A percentile compares a stretch with the other conserved stretches of the same genome.
These are phyloP conservation scores for Cercospora sesami DNA, from an alignment of 2,329 filamentous ascomycete genomes.

Conservation along the genomic window DNA sequence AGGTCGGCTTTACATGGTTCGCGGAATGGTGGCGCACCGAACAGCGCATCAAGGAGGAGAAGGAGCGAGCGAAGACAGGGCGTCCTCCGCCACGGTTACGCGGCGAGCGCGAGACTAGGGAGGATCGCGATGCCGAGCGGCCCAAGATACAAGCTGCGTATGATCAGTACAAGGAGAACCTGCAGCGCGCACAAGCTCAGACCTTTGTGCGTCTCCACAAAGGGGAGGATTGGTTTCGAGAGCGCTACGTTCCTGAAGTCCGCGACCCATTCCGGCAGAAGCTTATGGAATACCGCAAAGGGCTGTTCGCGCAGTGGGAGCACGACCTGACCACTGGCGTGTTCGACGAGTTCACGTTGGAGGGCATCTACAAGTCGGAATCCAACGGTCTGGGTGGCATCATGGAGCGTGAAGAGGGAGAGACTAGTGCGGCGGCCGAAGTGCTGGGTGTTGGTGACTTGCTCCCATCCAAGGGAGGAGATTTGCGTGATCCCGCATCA, in stretches of 20 bases:
- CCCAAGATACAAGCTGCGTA: slow-evolving; percentile 72
- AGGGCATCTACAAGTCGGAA: slow-evolving; percentile 91
- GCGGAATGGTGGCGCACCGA: slow-evolving; percentile 85
- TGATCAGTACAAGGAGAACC: slow-evolving; percentile 64
- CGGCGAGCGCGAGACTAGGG: slow-evolving; percentile 64
- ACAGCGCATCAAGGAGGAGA: slow-evolving; percentile 79
- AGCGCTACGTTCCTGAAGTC: slow-evolving; percentile 85
- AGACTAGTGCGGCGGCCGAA: slow-evolving; percentile 86
- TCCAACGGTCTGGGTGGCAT: slow-evolving; percentile 82
- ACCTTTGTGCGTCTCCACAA: slow-evolving; percentile 90
- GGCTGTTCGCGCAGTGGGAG: slow-evolving; percentile 83
- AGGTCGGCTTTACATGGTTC: slow-evolving; percentile 83
- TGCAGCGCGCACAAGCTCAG: slow-evolving; percentile 64
- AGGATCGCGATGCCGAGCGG: slow-evolving; percentile 77
- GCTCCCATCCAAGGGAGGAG: slow-evolving; percentile 77
- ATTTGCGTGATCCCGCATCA: slow-evolving; percentile 84
- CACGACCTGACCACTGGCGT: slow-evolving; percentile 78
- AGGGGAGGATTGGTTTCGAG: slow-evolving; percentile 95
- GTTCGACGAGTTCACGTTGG: slow-evolving; percentile 92
- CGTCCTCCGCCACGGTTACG: slow-evolving; percentile 61
- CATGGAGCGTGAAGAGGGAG: slow-evolving; percentile 92
- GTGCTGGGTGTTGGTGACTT: slow-evolving; percentile 90
- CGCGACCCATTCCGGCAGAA: slow-evolving; percentile 72
- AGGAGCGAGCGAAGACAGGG: slow-evolving; percentile 68
- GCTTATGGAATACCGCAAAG: slow-evolving; percentile 76